phyloP scores from a whole-genome alignment of 2,329 filamentous ascomycete species.

The Ceratocystis papillata region DNA sequence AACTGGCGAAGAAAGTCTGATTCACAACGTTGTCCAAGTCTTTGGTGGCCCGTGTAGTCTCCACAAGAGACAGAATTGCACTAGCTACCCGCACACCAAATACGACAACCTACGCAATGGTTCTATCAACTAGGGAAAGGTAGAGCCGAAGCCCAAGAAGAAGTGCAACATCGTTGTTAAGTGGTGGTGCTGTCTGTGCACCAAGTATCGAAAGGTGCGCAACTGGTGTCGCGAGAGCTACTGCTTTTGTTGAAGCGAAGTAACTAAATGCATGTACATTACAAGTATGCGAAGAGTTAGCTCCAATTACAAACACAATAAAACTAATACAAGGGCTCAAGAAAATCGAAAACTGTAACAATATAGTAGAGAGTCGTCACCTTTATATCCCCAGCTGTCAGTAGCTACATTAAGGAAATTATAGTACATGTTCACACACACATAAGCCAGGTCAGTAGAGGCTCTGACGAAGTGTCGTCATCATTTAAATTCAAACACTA shows the following conservation, averaged over 20 bases:
- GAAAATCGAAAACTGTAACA: too few relatives aligned
- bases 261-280: background rate
- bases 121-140: conserved; percentile 36
- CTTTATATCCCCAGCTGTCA: background rate
- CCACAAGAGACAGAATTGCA: conserved; percentile 46
- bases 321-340: background rate
- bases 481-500: conserved; percentile 24
- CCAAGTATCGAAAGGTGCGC: conserved; percentile 24
- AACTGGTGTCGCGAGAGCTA: background rate
- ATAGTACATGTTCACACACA: conserved; percentile 7
- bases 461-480: conserved; percentile 23
- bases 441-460: background rate
- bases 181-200: background rate
- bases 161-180: background rate
- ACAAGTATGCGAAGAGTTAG: background rate
- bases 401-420: background rate
- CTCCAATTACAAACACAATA: background rate
- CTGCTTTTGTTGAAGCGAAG: background rate
- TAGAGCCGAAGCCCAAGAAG: conserved; percentile 26
- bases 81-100: conserved; percentile 54
- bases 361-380: background rate
- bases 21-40: conserved; percentile 49
- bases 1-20: conserved; percentile 53
- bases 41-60: conserved; percentile 46
- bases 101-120: conserved; percentile 58